Conservation (phyloP, 768 basidiomycete species). For the Nidularia pulvinata region DNA sequence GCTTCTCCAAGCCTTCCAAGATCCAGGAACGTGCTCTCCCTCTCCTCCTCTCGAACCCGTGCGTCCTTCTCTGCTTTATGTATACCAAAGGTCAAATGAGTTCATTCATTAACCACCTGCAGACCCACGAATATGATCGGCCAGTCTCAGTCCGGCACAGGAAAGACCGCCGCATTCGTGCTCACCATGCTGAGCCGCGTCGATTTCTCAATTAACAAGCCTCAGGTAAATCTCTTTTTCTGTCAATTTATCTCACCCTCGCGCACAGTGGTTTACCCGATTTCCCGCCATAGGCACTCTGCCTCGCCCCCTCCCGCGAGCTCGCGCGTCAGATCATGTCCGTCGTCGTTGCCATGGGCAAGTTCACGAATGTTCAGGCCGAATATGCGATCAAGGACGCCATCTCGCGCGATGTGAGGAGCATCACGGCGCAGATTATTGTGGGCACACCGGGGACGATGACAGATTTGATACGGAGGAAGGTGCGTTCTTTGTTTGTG, state of each 20-base stretch:
- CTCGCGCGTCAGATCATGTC: slow-evolving; percentile 98
- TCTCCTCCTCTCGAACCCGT: slow-evolving; percentile 90
- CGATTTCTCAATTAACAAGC: slow-evolving; percentile 78
- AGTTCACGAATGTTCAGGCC: slow-evolving; percentile 91
- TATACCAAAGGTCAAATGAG: neutral
- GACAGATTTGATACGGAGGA: slow-evolving; percentile 79
- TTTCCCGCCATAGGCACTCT: slow-evolving; percentile 66
- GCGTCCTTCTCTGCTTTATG: slow-evolving; percentile 19
- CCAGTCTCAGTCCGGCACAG: slow-evolving; percentile 98
- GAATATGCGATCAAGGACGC: slow-evolving; percentile 96
- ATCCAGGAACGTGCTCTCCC: slow-evolving; percentile 98
- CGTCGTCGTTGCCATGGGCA: slow-evolving; percentile 92
- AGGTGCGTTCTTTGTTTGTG: slow-evolving; percentile 22
- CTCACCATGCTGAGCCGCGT: slow-evolving; percentile 96
- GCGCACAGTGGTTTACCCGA: neutral
- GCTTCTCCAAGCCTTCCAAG: slow-evolving; percentile 97
- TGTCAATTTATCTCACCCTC: neutral
- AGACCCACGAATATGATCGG: slow-evolving; percentile 99
- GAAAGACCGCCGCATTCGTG: slow-evolving; percentile 98
- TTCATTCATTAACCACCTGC: slow-evolving; percentile 3
- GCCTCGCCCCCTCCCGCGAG: slow-evolving; percentile 97
- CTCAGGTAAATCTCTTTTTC: slow-evolving; percentile 57
- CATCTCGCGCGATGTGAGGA: slow-evolving; percentile 61
- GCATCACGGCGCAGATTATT: slow-evolving; percentile 85
- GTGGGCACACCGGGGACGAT: slow-evolving; percentile 98